Percentiles rank a stretch among this genome's conserved stretches.
Evolutionary conservation across 768 basidiomycete genomes (phyloP).

Genomic region (Lanmaoa rubissima): DNA sequence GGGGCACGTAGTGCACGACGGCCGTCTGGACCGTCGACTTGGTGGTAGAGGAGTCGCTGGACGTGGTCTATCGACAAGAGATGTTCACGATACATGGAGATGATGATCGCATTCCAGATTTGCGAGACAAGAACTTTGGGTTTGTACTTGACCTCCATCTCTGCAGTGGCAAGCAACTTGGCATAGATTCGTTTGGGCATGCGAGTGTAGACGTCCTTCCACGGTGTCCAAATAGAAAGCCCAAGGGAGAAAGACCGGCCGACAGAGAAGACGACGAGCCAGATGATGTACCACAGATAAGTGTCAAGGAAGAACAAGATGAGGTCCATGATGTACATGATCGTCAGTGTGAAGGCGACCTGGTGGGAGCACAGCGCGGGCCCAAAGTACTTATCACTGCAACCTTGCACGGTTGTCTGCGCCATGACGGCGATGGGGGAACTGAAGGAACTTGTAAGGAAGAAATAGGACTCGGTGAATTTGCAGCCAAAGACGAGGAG

Average conservation of each 20-base stretch:
- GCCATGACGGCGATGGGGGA: constrained; percentile 97
- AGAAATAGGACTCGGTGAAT: constrained; percentile 96
- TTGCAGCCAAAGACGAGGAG: constrained; percentile 94
- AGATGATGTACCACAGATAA: constrained; percentile 99
- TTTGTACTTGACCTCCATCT: too few relatives aligned
- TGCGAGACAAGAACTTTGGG: too few relatives aligned
- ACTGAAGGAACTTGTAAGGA: constrained; percentile 95
- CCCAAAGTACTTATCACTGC: constrained; percentile 83
- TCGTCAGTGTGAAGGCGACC: constrained; percentile 88
- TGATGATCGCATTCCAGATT: too few relatives aligned
- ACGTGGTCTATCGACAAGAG: too few relatives aligned
- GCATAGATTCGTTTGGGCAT: too few relatives aligned
- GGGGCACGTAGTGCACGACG: too few relatives aligned
- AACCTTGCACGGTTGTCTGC: constrained; percentile 88
- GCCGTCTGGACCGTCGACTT: too few relatives aligned
- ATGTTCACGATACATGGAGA: too few relatives aligned
- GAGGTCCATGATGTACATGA: constrained; percentile 99
- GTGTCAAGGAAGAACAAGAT: constrained; percentile 99
- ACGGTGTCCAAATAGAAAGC: too few relatives aligned
- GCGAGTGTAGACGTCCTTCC: too few relatives aligned
- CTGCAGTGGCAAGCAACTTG: too few relatives aligned
- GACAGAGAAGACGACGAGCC: constrained; percentile 94
- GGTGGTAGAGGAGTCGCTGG: too few relatives aligned
- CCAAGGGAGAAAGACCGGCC: constrained; percentile 89
- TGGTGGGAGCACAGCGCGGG: constrained; percentile 83